Percentiles rank a stretch among this genome's conserved stretches.
These are phyloP conservation scores for Penicillium manginii DNA, from an alignment of 495 filamentous ascomycete genomes.

Conservation along the genomic window DNA sequence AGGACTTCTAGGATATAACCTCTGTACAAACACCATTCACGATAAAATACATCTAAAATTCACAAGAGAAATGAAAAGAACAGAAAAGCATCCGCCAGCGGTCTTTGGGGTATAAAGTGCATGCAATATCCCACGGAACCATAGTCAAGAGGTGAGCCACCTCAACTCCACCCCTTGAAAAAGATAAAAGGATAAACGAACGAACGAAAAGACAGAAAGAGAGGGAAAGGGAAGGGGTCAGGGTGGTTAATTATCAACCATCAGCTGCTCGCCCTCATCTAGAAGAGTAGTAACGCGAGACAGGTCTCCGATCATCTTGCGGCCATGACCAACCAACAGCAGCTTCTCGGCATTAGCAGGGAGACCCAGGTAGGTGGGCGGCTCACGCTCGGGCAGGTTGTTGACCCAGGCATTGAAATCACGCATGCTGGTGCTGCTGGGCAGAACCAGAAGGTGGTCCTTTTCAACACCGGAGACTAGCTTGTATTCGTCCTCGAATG, in stretches of 20 bases:
- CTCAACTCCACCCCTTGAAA: slow-evolving; percentile 10
- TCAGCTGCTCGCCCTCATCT: slow-evolving; percentile 92
- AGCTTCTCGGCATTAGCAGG: slow-evolving; percentile 97
- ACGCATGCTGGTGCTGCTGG: slow-evolving; percentile 75
- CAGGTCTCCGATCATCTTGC: slow-evolving; percentile 82
- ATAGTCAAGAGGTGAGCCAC: slow-evolving; percentile 8
- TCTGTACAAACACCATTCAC: slow-evolving; percentile 23
- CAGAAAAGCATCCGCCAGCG: slow-evolving; percentile 24
- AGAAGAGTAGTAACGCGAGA: slow-evolving; percentile 80
- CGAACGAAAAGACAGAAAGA: slow-evolving; percentile 11
- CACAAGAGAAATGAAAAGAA: slow-evolving; percentile 13
- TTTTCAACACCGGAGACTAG: slow-evolving; percentile 69
- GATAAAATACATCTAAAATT: slow-evolving; percentile 20
- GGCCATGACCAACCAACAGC: slow-evolving; percentile 85
- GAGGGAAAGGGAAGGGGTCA: slow-evolving; percentile 10
- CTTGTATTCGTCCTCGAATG: slow-evolving; percentile 90
- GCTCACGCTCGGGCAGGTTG: slow-evolving; percentile 88
- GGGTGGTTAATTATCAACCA: slow-evolving; percentile 61
- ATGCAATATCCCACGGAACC: slow-evolving; percentile 3
- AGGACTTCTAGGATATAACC: not conserved
- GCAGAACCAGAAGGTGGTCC: slow-evolving; percentile 71
- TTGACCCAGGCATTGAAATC: slow-evolving; percentile 95
- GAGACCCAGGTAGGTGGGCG: slow-evolving; percentile 93
- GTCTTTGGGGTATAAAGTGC: slow-evolving; percentile 21
- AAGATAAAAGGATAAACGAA: slow-evolving; percentile 16